These are phyloP conservation scores for Tetraselmis chui DNA, from an alignment of 139 green algal species.

Conservation along the genomic window DNA sequence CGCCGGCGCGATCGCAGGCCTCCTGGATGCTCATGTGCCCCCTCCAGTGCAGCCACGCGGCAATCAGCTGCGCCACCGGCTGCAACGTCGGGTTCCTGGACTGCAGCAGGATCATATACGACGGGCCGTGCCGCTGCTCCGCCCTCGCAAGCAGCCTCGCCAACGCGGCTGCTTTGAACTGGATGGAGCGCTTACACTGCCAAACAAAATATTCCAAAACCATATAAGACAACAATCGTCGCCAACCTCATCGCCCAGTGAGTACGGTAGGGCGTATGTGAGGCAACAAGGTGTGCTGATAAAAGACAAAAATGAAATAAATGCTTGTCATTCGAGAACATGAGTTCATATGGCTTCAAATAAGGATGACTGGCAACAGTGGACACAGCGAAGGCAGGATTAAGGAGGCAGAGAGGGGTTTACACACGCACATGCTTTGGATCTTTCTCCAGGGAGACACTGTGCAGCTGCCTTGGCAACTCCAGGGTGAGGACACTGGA, in stretches of 20 bases:
- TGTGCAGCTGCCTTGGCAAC: neutral
- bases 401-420: neutral
- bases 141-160: neutral
- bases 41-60: neutral
- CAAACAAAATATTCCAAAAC: too few relatives aligned
- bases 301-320: too few relatives aligned
- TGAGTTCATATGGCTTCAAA: too few relatives aligned
- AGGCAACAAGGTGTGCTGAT: too few relatives aligned
- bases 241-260: too few relatives aligned
- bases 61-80: neutral
- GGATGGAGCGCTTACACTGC: neutral
- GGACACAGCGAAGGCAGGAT: neutral
- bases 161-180: neutral
- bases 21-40: neutral
- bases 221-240: too few relatives aligned
- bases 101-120: neutral
- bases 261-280: too few relatives aligned
- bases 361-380: too few relatives aligned
- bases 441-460: neutral
- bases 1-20: neutral
- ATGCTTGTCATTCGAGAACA: too few relatives aligned
- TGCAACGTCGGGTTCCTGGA: neutral
- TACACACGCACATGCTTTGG: neutral
- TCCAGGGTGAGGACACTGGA: neutral
- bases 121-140: neutral